Evolutionary conservation across 257 asterid species (phyloP), one percentile per base, ranked within the genome.

Genomic region (Jasminum sambac): DNA sequence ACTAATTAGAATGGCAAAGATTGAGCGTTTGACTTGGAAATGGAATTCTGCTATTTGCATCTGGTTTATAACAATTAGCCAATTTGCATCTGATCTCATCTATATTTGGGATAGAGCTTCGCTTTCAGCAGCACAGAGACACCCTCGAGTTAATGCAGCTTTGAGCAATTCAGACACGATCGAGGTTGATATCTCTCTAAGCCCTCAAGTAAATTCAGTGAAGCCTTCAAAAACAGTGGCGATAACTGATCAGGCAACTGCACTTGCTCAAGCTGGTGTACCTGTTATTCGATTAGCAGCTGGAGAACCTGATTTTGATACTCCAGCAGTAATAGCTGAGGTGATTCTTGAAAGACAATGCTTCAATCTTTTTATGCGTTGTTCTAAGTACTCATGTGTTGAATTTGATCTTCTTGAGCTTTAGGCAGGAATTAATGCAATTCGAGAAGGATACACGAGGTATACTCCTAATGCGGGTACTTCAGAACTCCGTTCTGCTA

Each of bases 241-340:
- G 52, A 94, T 94, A 48, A 90, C 96, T 2, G 97, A 94, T 78
- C 97, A 90, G 72, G 98, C 98, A 57, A 84, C 90, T 72, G 96
- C 97, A 38, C 96, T 94, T 73, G 96, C 69, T 44, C 92, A 86
- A 78, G 96, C 96, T 74, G 98, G 98, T 36, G 96, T 90, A 72
- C 99, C 99, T 12, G 92, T 95, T 73, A 91, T 95, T 72, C 80
- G 96, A 48, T 80, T 95, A 70, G 96, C 99, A 5, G 98, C 98
- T 11, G 99, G 99, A 23, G 98, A 95, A 71, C 99, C 98, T 11
- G 98, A 95, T 86, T 95, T 95, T 63, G 99, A 88, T 82, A 95
- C 98, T 79, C 99, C 99, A 41, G 68, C 88, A 63, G 74, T 66
- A 25, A 95, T 95, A 71, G 87, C 96, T 25, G 95, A 91, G 96